Percentiles rank a stretch among this genome's conserved stretches.
Evolutionary conservation across 1,139 yeast genomes (phyloP).

Genomic region (Torulaspora pretoriensis): DNA sequence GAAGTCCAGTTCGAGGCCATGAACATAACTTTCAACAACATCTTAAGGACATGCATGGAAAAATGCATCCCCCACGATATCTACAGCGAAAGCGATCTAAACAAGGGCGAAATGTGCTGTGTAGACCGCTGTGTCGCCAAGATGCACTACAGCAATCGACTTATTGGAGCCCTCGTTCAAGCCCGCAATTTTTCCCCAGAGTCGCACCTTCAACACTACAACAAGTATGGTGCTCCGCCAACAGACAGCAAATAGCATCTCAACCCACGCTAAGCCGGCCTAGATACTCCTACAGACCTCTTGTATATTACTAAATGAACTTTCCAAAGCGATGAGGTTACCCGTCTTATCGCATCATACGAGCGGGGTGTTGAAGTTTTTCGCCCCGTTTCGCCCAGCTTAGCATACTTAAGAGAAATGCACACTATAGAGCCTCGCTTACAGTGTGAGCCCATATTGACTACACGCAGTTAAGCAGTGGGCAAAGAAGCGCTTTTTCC

Average conservation of each 20-base stretch:
- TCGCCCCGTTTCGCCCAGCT: slow-evolving; percentile 3
- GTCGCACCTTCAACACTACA: slow-evolving; percentile 29
- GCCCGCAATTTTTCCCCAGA: slow-evolving; percentile 31
- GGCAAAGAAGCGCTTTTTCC: slow-evolving; percentile 5
- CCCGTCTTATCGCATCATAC: background rate
- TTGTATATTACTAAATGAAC: no score
- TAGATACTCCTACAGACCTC: background rate
- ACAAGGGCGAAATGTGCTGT: slow-evolving; percentile 73
- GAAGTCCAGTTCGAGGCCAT: slow-evolving; percentile 72
- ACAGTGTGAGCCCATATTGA: background rate
- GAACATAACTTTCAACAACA: slow-evolving; percentile 57
- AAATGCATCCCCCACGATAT: slow-evolving; percentile 69
- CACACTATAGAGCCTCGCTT: slow-evolving; percentile 4
- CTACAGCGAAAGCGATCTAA: slow-evolving; percentile 76
- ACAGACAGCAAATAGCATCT: background rate
- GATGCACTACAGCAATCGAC: slow-evolving; percentile 59
- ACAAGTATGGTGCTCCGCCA: slow-evolving; percentile 11
- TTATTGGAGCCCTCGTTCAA: slow-evolving; percentile 53
- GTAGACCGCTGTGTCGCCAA: slow-evolving; percentile 75
- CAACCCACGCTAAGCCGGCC: background rate
- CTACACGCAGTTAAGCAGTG: background rate
- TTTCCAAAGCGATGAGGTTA: background rate
- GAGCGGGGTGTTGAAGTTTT: slow-evolving; percentile 9
- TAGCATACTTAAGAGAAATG: slow-evolving; percentile 5
- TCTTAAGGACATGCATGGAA: slow-evolving; percentile 52